These are phyloP conservation scores for Penicillium canariense DNA, from an alignment of 495 filamentous ascomycete genomes.

Conservation along the genomic window DNA sequence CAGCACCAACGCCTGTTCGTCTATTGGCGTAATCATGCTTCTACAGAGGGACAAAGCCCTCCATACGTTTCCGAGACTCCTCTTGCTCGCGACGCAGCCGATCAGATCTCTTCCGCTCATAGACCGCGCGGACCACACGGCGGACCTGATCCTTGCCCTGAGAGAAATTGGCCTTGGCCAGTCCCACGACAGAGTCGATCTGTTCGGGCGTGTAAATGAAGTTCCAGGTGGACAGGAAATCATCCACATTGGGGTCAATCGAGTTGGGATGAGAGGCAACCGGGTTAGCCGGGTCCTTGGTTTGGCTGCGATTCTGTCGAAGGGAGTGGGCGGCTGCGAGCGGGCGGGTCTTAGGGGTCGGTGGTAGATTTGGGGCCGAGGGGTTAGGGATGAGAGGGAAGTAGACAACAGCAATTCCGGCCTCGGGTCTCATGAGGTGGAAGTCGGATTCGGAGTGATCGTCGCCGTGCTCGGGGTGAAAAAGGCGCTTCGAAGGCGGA, in stretches of 20 bases:
- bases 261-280: constrained; percentile 56
- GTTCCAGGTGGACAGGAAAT: constrained; percentile 96
- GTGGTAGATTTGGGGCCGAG: constrained; percentile 34
- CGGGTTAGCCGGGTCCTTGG: constrained; percentile 23
- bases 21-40: background rate
- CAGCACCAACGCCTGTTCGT: background rate
- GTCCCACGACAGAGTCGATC: constrained; percentile 72
- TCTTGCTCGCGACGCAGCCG: constrained; percentile 59
- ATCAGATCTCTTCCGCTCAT: constrained; percentile 79
- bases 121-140: constrained; percentile 81
- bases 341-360: constrained; percentile 23
- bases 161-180: constrained; percentile 83
- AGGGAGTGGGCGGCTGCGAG: constrained; percentile 21
- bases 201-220: constrained; percentile 89
- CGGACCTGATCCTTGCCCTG: constrained; percentile 75
- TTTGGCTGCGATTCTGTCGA: constrained; percentile 11
- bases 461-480: constrained; percentile 29
- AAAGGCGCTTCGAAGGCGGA: constrained; percentile 61
- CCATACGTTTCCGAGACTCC: constrained; percentile 42
- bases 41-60: constrained; percentile 40
- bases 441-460: constrained; percentile 58
- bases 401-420: constrained; percentile 87
- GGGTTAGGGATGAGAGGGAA: constrained; percentile 85
- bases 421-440: constrained; percentile 70
- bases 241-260: constrained; percentile 74